Base-by-base conservation (phyloP, 768 basidiomycete genomes). In the Russula abietina region DNA sequence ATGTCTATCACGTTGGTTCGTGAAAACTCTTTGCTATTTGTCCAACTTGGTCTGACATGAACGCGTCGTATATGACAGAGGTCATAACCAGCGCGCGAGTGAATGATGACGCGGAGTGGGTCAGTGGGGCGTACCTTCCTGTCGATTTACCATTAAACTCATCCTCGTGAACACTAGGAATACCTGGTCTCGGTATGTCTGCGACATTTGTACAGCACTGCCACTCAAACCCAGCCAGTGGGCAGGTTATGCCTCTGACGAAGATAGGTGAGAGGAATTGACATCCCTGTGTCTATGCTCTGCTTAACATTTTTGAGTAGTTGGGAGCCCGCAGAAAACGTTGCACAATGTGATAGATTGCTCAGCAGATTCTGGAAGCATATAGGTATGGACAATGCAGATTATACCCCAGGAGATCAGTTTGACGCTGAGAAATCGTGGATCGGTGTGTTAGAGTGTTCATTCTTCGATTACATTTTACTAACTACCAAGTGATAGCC, bases 301-400 rank as follows among this genome's bases (percentile, higher is more conserved):
- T 33, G n/a, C 45, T 54, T 41, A 65, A 48, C 32, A 24, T 65
- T 22, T 26, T n/a, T 2, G 64, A n/a, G 28, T 60, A 89, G 88
- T 67, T 89, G 88, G 88, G 88, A 89, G 62, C 88, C 88, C 12
- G 73, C 77, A 55, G 73, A 72, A 8, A 87, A 90, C 69, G 76
- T 90, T 16, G 66, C 70, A 39, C 74, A 78, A 30, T 90, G 88
- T 69, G 72, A 79, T 17, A 79, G 83, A 22, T 75, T 90, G 17
- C 72, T 88, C 28, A 64, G 71, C n/a, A 84, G 83, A 64, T 90
- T 90, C 70, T 77, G 75, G 76, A 52, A 72, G 6, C 78, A 86
- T 56, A 67, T 89, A 22, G 87, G 87, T 1, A 70, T 71, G 19
- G 84, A 88, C 61, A 70, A 87, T 57, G 54, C 77, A 0, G 84